Conservation (phyloP, 805 yeast genomes). For the Lachancea dasiensis region DNA sequence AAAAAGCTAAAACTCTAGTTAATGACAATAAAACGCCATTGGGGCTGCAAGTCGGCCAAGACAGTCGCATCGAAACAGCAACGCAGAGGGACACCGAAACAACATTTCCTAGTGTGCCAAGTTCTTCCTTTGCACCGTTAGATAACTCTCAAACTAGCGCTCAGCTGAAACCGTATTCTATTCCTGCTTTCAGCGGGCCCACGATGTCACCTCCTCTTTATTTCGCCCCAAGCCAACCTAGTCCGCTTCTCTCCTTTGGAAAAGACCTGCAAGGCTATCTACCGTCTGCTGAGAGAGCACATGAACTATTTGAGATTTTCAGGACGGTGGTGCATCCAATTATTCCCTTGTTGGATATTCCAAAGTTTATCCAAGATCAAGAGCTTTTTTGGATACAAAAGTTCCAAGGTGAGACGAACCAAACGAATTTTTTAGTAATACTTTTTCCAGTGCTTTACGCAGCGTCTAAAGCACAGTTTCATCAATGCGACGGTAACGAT, state of each 20-base stretch:
- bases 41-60: no score
- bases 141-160: no score
- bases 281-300: conserved; percentile 43
- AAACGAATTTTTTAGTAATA: conserved; percentile 42
- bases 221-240: background rate
- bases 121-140: no score
- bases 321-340: conserved; percentile 49
- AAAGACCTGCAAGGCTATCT: conserved; percentile 37
- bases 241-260: conserved; percentile 4
- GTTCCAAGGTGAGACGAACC: conserved; percentile 17
- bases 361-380: conserved; percentile 40
- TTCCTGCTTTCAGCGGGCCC: conserved; percentile 4
- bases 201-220: conserved; percentile 3
- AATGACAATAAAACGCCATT: conserved; percentile 6
- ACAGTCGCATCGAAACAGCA: conserved; percentile 4
- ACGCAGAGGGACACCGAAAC: conserved; percentile 9
- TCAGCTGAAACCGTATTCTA: background rate
- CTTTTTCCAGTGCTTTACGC: conserved; percentile 53
- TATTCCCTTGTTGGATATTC: conserved; percentile 46
- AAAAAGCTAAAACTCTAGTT: conserved; percentile 10
- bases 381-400: conserved; percentile 42
- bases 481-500: conserved; percentile 44
- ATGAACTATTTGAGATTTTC: conserved; percentile 43
- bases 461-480: conserved; percentile 53
- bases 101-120: no score